A percentile compares a stretch with the other conserved stretches of the same genome.
Conservation (phyloP, 2,329 filamentous ascomycete genomes). For the Podosphaera xanthii region DNA sequence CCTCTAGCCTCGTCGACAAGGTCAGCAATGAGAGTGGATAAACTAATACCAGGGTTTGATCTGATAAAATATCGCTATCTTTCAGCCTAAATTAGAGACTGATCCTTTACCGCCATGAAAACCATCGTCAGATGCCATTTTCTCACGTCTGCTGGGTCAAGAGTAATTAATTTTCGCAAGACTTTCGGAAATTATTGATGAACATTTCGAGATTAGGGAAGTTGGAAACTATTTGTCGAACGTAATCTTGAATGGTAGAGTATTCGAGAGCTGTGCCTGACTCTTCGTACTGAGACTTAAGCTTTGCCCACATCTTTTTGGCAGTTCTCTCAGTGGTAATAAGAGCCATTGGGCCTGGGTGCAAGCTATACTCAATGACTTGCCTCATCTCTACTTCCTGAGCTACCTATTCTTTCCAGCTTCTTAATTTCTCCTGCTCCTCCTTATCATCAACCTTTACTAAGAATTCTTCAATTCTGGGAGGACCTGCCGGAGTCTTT, state of each 20-base stretch:
- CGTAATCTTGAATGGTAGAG: neutral
- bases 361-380: neutral
- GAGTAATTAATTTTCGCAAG: neutral
- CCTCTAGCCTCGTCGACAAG: too few species aligned
- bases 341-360: neutral
- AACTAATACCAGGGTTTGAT: too few species aligned
- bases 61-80: too few species aligned
- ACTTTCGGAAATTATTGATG: neutral
- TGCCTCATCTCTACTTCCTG: neutral
- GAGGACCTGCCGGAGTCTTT: neutral
- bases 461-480: neutral
- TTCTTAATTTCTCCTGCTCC: neutral
- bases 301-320: neutral
- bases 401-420: neutral
- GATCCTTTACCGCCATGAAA: neutral
- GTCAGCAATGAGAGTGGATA: too few species aligned
- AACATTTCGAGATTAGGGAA: neutral
- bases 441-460: neutral
- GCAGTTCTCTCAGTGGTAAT: neutral
- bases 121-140: neutral
- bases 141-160: neutral
- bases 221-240: neutral
- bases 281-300: neutral
- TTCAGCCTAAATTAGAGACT: too few species aligned
- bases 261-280: neutral